These are phyloP conservation scores for Ceratocystis diversiconidia DNA, from an alignment of 2,329 filamentous ascomycete species.

Conservation along the genomic window DNA sequence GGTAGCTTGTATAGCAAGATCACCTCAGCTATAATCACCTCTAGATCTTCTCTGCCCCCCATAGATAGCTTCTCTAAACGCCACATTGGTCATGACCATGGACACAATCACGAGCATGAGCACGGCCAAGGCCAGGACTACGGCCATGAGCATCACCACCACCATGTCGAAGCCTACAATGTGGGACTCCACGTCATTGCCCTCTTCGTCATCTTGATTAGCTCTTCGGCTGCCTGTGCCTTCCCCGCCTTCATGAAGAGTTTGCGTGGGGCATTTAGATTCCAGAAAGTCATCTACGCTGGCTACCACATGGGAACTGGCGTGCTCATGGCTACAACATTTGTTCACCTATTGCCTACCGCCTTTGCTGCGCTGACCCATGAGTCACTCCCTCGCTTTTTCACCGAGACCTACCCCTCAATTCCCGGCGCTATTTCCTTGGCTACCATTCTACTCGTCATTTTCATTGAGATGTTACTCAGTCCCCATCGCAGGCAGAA, in stretches of 20 bases:
- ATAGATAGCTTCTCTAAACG: not conserved
- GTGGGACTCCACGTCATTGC: slow-evolving; percentile 43
- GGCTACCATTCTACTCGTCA: slow-evolving; percentile 62
- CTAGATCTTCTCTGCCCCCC: not conserved
- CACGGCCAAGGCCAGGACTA: not conserved
- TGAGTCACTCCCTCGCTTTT: slow-evolving; percentile 58
- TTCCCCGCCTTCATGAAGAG: slow-evolving; percentile 41
- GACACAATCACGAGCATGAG: not conserved
- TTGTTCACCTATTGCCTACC: slow-evolving; percentile 58
- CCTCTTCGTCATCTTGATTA: slow-evolving; percentile 35
- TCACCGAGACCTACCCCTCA: slow-evolving; percentile 59
- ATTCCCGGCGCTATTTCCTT: slow-evolving; percentile 73
- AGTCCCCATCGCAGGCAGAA: slow-evolving; percentile 28
- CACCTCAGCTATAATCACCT: not conserved
- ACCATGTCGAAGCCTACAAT: slow-evolving; percentile 32
- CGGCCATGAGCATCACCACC: not conserved
- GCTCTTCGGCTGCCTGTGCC: slow-evolving; percentile 35
- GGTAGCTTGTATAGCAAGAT: not conserved
- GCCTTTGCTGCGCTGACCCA: slow-evolving; percentile 49
- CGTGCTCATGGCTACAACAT: slow-evolving; percentile 60
- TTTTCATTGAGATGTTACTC: slow-evolving; percentile 62
- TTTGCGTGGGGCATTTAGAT: slow-evolving; percentile 38
- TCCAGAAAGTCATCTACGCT: slow-evolving; percentile 39
- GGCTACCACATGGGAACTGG: slow-evolving; percentile 63
- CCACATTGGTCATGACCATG: slow-evolving; percentile 7